Evolutionary conservation across 2,329 filamentous ascomycete genomes (phyloP).

Genomic region (Ceratocystis huliohia): DNA sequence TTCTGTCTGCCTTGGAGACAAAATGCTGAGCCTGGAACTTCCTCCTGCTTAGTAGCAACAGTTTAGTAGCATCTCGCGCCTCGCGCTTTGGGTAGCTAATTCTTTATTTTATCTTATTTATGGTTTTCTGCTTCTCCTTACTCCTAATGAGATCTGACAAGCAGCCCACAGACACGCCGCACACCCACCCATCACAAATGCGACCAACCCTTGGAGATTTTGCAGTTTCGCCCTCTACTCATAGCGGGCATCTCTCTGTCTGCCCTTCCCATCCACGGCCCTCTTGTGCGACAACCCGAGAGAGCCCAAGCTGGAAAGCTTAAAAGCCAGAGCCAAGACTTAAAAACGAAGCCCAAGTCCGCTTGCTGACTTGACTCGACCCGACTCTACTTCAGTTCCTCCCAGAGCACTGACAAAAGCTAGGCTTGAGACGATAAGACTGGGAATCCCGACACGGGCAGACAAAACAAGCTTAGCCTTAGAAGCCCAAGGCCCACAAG

Average conservation of each 20-base stretch:
- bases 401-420: not conserved
- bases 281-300: too few species aligned
- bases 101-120: not conserved
- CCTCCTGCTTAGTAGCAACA: not conserved
- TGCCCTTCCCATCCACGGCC: too few species aligned
- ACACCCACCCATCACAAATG: too few species aligned
- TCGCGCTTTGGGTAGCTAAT: too few species aligned
- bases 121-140: not conserved
- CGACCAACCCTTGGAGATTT: not conserved
- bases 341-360: not conserved
- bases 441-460: too few species aligned
- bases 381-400: not conserved
- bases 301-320: not conserved
- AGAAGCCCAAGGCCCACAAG: too few species aligned
- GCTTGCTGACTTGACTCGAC: not conserved
- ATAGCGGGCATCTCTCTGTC: not conserved
- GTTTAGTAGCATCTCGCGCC: too few species aligned
- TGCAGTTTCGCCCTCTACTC: not conserved
- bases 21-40: not conserved
- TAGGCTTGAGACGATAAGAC: too few species aligned
- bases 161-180: not conserved
- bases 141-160: constrained; percentile 7
- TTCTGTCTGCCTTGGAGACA: not conserved
- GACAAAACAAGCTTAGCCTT: too few species aligned
- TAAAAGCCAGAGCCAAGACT: not conserved